phyloP scores from a whole-genome alignment of 23 red algal species.

The Chondrus crispus region DNA sequence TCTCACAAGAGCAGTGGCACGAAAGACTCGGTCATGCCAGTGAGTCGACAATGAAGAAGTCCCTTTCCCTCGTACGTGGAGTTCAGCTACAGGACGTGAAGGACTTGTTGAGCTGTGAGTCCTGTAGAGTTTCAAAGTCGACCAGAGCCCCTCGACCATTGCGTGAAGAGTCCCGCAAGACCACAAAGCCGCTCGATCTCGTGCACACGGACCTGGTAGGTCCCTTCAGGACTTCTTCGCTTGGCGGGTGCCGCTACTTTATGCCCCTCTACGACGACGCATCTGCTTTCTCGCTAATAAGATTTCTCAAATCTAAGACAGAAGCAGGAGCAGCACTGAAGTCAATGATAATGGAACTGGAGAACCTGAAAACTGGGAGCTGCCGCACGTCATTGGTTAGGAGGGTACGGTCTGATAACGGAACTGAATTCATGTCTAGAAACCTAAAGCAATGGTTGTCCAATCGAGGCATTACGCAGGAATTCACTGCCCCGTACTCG shows the following conservation, averaged over 20 bases:
- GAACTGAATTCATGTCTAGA: neutral
- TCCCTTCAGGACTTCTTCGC: neutral
- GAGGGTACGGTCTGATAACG: slow-evolving; percentile 1
- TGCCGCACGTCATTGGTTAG: neutral
- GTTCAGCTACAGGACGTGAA: neutral
- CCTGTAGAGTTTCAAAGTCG: neutral
- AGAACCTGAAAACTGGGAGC: neutral
- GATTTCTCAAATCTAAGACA: neutral
- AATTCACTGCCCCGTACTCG: neutral
- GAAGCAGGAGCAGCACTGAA: neutral
- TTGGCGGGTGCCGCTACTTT: neutral
- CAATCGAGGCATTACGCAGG: neutral
- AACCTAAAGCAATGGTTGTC: neutral
- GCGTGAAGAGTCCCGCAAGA: neutral
- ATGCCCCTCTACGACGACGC: neutral
- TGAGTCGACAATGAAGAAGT: neutral
- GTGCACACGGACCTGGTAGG: neutral
- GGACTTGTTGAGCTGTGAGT: neutral
- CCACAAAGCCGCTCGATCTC: neutral
- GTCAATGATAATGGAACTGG: neutral
- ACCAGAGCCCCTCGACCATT: neutral
- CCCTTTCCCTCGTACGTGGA: neutral
- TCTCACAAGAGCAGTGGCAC: neutral
- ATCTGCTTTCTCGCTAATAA: neutral
- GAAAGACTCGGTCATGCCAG: neutral